Conservation (phyloP, 139 green algal species). For the Chlamydomonas schloesseri region DNA sequence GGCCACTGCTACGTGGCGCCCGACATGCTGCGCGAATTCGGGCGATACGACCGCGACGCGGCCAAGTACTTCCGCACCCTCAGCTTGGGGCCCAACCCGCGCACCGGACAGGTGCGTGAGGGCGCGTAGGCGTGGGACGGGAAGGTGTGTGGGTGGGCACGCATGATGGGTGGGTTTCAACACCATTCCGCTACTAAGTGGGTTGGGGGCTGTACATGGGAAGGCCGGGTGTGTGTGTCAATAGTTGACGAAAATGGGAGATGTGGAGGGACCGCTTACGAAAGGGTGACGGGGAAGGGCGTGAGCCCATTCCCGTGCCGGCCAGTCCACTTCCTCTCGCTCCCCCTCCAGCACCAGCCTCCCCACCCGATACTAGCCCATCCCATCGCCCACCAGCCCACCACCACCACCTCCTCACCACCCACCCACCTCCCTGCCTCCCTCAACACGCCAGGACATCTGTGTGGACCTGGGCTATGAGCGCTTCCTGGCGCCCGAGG, state of each 20-base stretch:
- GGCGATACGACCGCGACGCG: slow-evolving; percentile 69
- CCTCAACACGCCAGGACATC: slow-evolving; percentile 35
- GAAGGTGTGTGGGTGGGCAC: neutral
- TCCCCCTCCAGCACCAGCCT: too few species aligned
- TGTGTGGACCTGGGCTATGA: slow-evolving; percentile 71
- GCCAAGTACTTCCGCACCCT: slow-evolving; percentile 66
- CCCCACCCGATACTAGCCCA: too few species aligned
- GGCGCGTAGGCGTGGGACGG: neutral
- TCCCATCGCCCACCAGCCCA: too few species aligned
- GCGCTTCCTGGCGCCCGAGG: slow-evolving; percentile 82
- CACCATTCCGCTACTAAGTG: neutral
- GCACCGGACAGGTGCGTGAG: neutral
- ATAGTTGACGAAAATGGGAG: too few species aligned
- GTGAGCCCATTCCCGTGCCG: too few species aligned
- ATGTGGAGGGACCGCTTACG: too few species aligned
- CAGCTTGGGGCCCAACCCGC: slow-evolving; percentile 9
- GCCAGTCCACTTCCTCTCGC: too few species aligned
- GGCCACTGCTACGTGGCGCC: slow-evolving; percentile 76
- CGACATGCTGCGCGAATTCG: slow-evolving; percentile 76
- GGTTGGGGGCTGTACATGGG: too few species aligned
- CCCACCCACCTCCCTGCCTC: neutral
- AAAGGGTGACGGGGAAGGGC: too few species aligned
- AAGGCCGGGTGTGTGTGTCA: too few species aligned
- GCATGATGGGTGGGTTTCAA: neutral
- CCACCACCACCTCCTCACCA: too few species aligned